Percentiles rank a stretch among this genome's conserved stretches.
Evolutionary conservation across 2,329 filamentous ascomycete species (phyloP).

Genomic region (Passalora sequoiae): DNA sequence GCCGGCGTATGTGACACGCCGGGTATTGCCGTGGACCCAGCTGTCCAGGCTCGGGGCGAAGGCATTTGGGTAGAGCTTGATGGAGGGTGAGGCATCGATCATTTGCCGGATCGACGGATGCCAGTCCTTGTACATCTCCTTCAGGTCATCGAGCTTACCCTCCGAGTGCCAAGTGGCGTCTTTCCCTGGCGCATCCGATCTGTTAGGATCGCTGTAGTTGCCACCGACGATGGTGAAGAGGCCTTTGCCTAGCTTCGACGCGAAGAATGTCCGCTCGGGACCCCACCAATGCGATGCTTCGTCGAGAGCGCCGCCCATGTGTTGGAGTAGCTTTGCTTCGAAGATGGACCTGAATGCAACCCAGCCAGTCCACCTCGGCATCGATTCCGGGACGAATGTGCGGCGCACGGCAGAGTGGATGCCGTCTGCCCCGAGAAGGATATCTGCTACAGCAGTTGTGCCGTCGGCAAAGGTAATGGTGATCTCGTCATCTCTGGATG

Average conservation of each 20-base stretch:
- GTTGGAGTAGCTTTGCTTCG: slow-evolving; percentile 30
- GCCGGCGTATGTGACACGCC: slow-evolving; percentile 34
- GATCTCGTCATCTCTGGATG: slow-evolving; percentile 17
- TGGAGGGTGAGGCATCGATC: slow-evolving; percentile 31
- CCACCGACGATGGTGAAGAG: slow-evolving; percentile 33
- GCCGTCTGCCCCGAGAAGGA: slow-evolving; percentile 36
- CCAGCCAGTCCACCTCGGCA: slow-evolving; percentile 37
- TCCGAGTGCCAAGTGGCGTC: slow-evolving; percentile 15
- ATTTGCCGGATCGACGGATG: slow-evolving; percentile 35
- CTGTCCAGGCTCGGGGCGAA: slow-evolving; percentile 29
- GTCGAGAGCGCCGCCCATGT: slow-evolving; percentile 32
- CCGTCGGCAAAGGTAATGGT: slow-evolving; percentile 32
- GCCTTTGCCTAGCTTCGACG: slow-evolving; percentile 26
- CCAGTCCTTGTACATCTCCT: slow-evolving; percentile 17
- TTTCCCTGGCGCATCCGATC: slow-evolving; percentile 9
- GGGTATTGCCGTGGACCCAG: slow-evolving; percentile 29
- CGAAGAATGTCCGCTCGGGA: slow-evolving; percentile 29
- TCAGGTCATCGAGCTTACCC: slow-evolving; percentile 8
- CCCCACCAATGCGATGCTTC: slow-evolving; percentile 36
- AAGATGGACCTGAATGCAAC: slow-evolving; percentile 38
- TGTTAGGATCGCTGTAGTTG: slow-evolving; percentile 16
- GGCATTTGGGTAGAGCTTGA: slow-evolving; percentile 36
- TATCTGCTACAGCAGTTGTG: slow-evolving; percentile 27
- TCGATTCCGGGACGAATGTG: slow-evolving; percentile 28
- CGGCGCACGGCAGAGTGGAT: slow-evolving; percentile 34